Evolutionary conservation across 2,329 filamentous ascomycete species (phyloP).

Genomic region (Penicillium sp.): DNA sequence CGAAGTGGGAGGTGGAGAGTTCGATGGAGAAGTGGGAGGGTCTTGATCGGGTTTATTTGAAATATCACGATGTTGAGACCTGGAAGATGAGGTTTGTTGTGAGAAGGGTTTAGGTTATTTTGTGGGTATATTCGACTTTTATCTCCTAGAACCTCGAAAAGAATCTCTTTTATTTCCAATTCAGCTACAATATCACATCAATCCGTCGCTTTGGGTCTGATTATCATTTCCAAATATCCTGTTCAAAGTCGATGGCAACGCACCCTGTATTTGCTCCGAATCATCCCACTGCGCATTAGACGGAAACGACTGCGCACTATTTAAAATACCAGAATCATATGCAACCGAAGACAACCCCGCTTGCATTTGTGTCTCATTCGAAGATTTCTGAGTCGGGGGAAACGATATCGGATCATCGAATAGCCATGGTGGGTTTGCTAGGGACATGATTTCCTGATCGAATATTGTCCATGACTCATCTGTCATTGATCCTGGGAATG

Average conservation of each 20-base stretch:
- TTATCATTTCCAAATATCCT: slow-evolving; percentile 5
- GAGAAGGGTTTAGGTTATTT: slow-evolving; percentile 4
- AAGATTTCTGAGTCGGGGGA: slow-evolving; percentile 5
- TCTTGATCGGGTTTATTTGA: slow-evolving; percentile 5
- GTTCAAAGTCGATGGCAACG: slow-evolving; percentile 1
- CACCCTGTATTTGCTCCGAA: background rate
- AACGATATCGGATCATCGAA: slow-evolving; percentile 18
- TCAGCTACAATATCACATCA: background rate
- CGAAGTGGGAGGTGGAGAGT: slow-evolving; percentile 47
- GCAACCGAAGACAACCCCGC: background rate
- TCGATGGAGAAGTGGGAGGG: slow-evolving; percentile 17
- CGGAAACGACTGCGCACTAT: background rate
- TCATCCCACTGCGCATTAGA: slow-evolving; percentile 1
- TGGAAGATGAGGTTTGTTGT: slow-evolving; percentile 19
- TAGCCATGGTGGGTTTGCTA: slow-evolving; percentile 30
- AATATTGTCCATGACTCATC: slow-evolving; percentile 33
- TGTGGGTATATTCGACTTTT: background rate
- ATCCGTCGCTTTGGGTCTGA: background rate
- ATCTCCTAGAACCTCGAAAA: background rate
- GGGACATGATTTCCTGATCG: slow-evolving; percentile 30
- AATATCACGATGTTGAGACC: slow-evolving; percentile 14
- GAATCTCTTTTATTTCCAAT: background rate
- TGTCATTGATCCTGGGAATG: slow-evolving; percentile 17
- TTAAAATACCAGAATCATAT: slow-evolving; percentile 1
- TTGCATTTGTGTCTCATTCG: background rate